Evolutionary conservation across 768 basidiomycete species (phyloP).

Genomic region (Rhodotorula diobovata): DNA sequence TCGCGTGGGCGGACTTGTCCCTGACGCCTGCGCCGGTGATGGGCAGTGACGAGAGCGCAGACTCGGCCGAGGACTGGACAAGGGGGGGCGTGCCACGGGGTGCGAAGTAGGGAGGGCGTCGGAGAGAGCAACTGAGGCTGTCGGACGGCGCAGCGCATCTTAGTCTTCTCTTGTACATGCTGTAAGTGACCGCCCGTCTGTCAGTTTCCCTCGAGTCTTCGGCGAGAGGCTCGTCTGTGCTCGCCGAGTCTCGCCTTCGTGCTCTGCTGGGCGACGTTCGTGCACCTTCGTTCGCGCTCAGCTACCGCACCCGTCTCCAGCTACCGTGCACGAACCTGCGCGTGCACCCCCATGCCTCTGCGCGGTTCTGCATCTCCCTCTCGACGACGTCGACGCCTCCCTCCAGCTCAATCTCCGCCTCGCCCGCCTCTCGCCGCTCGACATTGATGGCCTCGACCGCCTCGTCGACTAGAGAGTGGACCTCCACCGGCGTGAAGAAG

Average conservation of each 20-base stretch:
- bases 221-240: too few species aligned
- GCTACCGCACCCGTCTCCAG: constrained; percentile 22
- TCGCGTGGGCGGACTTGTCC: constrained; percentile 27
- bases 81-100: not conserved
- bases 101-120: not conserved
- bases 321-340: constrained; percentile 32
- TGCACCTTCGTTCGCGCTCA: not conserved
- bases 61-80: constrained; percentile 10
- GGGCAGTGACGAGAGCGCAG: constrained; percentile 8
- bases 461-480: constrained; percentile 2
- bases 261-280: not conserved
- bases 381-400: constrained; percentile 14
- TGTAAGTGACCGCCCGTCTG: too few species aligned
- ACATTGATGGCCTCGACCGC: not conserved
- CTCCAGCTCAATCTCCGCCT: constrained; percentile 11
- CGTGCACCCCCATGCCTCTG: constrained; percentile 25
- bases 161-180: too few species aligned
- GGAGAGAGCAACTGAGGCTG: too few species aligned
- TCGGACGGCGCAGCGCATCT: too few species aligned
- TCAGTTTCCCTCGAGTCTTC: too few species aligned
- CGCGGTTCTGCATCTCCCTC: constrained; percentile 28
- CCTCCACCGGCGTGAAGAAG: constrained; percentile 26
- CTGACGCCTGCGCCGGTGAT: constrained; percentile 22
- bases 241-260: too few species aligned
- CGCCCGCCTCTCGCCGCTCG: not conserved